Conservation (phyloP, 345 rosid species). For the Durio zibethinus region DNA sequence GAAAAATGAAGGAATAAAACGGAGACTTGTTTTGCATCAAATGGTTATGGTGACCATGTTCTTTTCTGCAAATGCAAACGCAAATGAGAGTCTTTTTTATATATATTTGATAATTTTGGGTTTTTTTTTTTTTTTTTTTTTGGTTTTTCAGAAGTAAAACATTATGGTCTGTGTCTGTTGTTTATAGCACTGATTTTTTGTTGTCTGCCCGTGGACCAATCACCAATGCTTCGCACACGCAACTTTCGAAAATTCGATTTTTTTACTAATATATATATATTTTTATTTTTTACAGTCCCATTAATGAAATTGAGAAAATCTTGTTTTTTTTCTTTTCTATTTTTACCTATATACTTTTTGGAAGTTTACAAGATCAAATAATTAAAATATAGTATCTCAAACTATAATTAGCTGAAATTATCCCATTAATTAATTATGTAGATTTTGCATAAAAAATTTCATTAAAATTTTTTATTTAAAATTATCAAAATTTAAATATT, state of each 20-base stretch:
- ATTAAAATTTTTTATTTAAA: no score
- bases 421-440: no score
- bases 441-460: no score
- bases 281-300: background rate
- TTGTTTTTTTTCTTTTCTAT: background rate
- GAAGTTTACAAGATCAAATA: no score
- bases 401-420: no score
- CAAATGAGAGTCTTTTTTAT: background rate
- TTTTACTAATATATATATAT: background rate
- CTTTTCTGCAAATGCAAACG: background rate
- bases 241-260: slow-evolving; percentile 21
- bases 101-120: background rate
- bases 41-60: slow-evolving; percentile 12
- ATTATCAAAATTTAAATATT: no score
- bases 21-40: slow-evolving; percentile 24
- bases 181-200: background rate
- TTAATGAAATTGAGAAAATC: background rate
- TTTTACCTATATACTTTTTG: background rate
- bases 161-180: background rate
- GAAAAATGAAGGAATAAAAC: slow-evolving; percentile 20
- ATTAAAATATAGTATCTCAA: no score
- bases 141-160: background rate
- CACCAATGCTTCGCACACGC: slow-evolving; percentile 26
- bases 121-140: background rate
- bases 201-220: slow-evolving; percentile 4